Percentiles rank a stretch among this genome's conserved stretches.
Evolutionary conservation across 805 yeast genomes (phyloP).

Genomic region (Starmera caribaea): DNA sequence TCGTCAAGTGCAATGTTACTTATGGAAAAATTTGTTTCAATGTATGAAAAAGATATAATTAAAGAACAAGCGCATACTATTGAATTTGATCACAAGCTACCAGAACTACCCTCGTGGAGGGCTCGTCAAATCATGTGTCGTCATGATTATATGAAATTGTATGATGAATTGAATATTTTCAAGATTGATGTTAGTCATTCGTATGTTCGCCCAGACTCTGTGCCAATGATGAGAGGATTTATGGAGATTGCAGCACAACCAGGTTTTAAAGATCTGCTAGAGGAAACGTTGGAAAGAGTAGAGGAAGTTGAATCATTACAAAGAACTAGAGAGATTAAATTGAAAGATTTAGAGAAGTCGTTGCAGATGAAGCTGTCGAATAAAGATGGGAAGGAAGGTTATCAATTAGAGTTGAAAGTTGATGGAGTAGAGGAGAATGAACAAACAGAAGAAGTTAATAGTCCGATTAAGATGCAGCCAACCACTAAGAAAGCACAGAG

Average conservation of each 20-base stretch:
- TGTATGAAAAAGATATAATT: constrained; percentile 35
- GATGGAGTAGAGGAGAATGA: constrained; percentile 8
- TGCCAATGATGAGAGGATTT: constrained; percentile 87
- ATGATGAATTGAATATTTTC: constrained; percentile 70
- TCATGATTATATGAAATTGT: constrained; percentile 65
- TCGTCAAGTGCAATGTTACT: constrained; percentile 64
- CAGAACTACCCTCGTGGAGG: constrained; percentile 74
- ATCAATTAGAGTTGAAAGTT: constrained; percentile 2
- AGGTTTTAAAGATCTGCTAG: constrained; percentile 56
- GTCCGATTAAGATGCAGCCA: constrained; percentile 17
- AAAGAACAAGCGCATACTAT: constrained; percentile 1
- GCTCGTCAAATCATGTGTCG: constrained; percentile 82
- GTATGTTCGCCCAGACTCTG: constrained; percentile 69
- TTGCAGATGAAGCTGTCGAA: constrained; percentile 17
- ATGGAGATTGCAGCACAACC: constrained; percentile 66
- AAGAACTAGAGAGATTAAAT: constrained; percentile 66
- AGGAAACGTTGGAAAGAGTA: constrained; percentile 58
- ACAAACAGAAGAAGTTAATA: constrained; percentile 13
- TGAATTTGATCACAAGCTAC: constrained; percentile 40
- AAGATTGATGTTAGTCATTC: constrained; percentile 63
- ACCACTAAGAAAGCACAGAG: constrained; percentile 15
- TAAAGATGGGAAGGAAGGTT: constrained; percentile 11
- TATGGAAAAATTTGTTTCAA: constrained; percentile 60
- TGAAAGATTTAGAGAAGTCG: constrained; percentile 58
- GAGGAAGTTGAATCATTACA: constrained; percentile 69